Conservation (phyloP, 2,329 filamentous ascomycete species). For the Clonostachys rosea region DNA sequence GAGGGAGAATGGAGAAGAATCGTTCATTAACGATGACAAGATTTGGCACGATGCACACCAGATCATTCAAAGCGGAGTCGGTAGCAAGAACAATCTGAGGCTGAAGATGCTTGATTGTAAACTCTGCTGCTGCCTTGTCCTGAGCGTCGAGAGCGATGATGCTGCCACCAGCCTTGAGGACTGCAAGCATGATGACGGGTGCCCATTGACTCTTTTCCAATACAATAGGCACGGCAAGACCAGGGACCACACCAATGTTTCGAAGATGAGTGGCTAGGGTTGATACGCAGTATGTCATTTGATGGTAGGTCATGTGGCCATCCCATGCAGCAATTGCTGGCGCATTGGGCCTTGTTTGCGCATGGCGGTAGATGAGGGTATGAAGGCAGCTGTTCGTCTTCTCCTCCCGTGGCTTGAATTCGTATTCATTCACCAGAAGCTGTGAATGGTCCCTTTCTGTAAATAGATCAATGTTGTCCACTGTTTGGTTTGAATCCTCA, state of each 20-base stretch:
- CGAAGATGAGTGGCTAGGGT: constrained; percentile 39
- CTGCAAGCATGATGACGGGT: constrained; percentile 65
- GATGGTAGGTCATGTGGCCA: constrained; percentile 33
- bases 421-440: constrained; percentile 46
- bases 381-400: constrained; percentile 36
- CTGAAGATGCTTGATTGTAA: constrained; percentile 35
- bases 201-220: constrained; percentile 67
- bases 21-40: constrained; percentile 35
- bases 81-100: constrained; percentile 38
- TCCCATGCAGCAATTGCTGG: constrained; percentile 39
- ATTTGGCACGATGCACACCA: constrained; percentile 31
- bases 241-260: constrained; percentile 41
- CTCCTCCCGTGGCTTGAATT: constrained; percentile 27
- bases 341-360: constrained; percentile 27
- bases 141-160: constrained; percentile 44
- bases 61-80: constrained; percentile 30
- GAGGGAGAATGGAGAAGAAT: constrained; percentile 27
- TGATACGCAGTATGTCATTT: constrained; percentile 29
- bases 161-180: constrained; percentile 54
- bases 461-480: constrained; percentile 46
- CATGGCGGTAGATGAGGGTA: constrained; percentile 35
- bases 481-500: constrained; percentile 27
- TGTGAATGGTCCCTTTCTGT: constrained; percentile 50
- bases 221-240: constrained; percentile 59
- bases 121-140: constrained; percentile 31